Evolutionary conservation across 176 grass and related monocot genomes (phyloP).

Genomic region (Eragrostis curvula): DNA sequence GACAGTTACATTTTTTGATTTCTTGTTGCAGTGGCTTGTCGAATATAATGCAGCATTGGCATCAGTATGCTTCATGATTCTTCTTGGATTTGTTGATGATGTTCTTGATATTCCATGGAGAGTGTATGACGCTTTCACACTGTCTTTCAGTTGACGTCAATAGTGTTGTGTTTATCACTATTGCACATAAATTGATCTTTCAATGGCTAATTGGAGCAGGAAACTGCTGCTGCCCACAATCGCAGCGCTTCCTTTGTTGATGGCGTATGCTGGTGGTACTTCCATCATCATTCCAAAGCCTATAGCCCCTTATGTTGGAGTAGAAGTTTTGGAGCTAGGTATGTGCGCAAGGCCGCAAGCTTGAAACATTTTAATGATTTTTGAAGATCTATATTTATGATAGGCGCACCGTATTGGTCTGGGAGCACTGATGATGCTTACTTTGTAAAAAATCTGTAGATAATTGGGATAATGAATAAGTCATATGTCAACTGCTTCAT

Average conservation of each 20-base stretch:
- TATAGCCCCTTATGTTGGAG: conserved; percentile 75
- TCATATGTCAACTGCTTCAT: neutral
- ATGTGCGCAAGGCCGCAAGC: conserved; percentile 11
- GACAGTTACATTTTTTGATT: conserved; percentile 5
- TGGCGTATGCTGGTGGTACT: conserved; percentile 99
- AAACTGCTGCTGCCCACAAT: conserved; percentile 86
- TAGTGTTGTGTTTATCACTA: neutral
- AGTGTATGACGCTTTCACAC: conserved; percentile 75
- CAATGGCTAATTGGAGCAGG: conserved; percentile 55
- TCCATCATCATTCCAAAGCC: conserved; percentile 94
- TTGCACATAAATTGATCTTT: conserved; percentile 21
- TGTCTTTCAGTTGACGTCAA: conserved; percentile 19
- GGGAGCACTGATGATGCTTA: neutral
- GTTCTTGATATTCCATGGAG: conserved; percentile 99
- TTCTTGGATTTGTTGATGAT: conserved; percentile 99
- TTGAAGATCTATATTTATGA: neutral
- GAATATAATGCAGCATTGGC: conserved; percentile 98
- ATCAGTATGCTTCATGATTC: conserved; percentile 98
- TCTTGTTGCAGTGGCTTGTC: conserved; percentile 92
- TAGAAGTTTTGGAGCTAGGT: conserved; percentile 93
- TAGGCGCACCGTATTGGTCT: neutral
- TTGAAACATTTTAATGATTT: neutral
- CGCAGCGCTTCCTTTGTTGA: conserved; percentile 90
- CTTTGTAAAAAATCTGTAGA: neutral
- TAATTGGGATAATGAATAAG: neutral